Conservation (phyloP, 768 basidiomycete species). For the Panaeolus cyanescens region DNA sequence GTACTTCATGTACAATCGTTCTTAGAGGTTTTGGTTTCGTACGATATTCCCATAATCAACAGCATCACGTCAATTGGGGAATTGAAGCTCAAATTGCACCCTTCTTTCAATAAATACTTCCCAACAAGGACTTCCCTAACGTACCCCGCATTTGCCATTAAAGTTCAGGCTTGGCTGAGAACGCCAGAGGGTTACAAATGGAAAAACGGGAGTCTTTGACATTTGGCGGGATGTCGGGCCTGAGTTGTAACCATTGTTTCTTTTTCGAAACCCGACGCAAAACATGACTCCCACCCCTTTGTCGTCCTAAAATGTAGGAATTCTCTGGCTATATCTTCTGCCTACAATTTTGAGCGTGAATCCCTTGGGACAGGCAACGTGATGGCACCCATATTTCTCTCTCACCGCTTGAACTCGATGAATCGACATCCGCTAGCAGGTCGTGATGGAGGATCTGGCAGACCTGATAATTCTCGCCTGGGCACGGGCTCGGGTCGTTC, state of each 20-base stretch:
- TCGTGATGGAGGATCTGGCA: too few relatives aligned
- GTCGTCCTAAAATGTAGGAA: not conserved
- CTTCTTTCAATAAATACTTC: too few relatives aligned
- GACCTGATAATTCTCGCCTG: too few relatives aligned
- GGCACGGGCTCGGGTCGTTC: not conserved
- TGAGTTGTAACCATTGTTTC: not conserved
- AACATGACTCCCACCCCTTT: not conserved
- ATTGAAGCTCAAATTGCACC: too few relatives aligned
- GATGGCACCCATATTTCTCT: not conserved
- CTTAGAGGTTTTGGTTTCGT: too few relatives aligned
- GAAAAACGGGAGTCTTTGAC: not conserved
- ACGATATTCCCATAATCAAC: too few relatives aligned
- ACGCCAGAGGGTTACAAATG: not conserved
- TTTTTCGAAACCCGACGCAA: not conserved
- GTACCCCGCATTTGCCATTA: too few relatives aligned
- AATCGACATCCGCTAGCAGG: too few relatives aligned
- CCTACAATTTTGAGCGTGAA: not conserved
- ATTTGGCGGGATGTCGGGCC: not conserved
- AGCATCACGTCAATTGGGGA: too few relatives aligned
- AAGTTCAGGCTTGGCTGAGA: not conserved
- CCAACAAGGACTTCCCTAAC: too few relatives aligned
- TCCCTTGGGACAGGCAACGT: not conserved
- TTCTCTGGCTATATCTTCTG: not conserved
- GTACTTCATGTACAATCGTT: too few relatives aligned
- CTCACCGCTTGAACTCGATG: too few relatives aligned